A percentile compares a stretch with the other conserved stretches of the same genome.
Evolutionary conservation across 1,284 basidiomycete genomes (phyloP).

Genomic region (Clitocybe nebularis): DNA sequence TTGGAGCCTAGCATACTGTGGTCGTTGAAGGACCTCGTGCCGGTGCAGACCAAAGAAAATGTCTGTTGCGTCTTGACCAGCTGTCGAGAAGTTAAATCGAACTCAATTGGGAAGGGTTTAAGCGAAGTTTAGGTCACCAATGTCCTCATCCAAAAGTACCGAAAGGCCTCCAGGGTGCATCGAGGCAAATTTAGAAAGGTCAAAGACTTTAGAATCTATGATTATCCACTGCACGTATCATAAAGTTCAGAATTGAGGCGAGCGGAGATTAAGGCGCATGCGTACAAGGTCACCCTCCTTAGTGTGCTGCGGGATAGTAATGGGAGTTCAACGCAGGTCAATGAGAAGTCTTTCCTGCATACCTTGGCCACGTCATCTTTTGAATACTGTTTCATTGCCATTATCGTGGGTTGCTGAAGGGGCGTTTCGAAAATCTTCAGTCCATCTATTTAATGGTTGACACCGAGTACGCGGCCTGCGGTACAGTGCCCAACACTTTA

Average conservation of each 20-base stretch:
- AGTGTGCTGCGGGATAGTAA: neutral
- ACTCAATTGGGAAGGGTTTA: neutral
- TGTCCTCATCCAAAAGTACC: conserved; percentile 49
- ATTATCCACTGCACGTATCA: conserved; percentile 31
- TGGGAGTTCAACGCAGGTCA: neutral
- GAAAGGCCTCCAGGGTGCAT: conserved; percentile 69
- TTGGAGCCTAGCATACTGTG: conserved; percentile 54
- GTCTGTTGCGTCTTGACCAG: conserved; percentile 68
- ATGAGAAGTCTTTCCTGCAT: neutral
- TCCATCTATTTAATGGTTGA: conserved; percentile 5
- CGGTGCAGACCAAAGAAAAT: conserved; percentile 70
- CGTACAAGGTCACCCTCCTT: neutral
- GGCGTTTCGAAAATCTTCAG: neutral
- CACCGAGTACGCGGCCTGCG: conserved; percentile 14
- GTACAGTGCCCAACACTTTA: too few relatives aligned
- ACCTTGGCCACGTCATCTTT: conserved; percentile 35
- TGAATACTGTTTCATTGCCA: conserved; percentile 27
- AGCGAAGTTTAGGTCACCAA: conserved; percentile 42
- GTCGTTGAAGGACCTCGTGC: conserved; percentile 52
- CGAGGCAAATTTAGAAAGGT: conserved; percentile 58
- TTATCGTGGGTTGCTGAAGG: conserved; percentile 3
- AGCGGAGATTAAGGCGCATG: neutral
- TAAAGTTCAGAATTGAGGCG: neutral
- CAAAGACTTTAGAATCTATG: conserved; percentile 67
- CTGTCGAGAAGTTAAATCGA: conserved; percentile 25